phyloP scores from a whole-genome alignment of 2,329 filamentous ascomycete species.

The Neopestalotiopsis rosae region DNA sequence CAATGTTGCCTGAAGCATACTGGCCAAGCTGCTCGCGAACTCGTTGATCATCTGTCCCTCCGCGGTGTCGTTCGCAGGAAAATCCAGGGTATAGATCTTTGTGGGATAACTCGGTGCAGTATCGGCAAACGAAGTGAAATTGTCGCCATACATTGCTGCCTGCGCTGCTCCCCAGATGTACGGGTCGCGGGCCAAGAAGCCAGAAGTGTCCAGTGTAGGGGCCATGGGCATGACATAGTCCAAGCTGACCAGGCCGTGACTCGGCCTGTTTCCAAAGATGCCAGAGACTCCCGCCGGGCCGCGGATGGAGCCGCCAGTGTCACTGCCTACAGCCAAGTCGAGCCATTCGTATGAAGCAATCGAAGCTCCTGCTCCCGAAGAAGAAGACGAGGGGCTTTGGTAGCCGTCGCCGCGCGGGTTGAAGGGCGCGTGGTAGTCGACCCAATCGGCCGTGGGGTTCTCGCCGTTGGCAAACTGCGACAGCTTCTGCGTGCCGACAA shows the following conservation, averaged over 20 bases:
- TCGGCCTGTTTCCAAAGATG: neutral
- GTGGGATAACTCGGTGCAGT: constrained; percentile 33
- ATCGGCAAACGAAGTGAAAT: constrained; percentile 36
- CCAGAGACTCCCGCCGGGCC: neutral
- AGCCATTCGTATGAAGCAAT: constrained; percentile 5
- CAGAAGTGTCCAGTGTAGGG: neutral
- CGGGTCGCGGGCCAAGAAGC: neutral
- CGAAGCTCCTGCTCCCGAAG: neutral
- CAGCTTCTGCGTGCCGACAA: constrained; percentile 1
- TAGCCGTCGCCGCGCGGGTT: constrained; percentile 7
- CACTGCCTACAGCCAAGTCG: neutral
- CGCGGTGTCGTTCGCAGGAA: constrained; percentile 26
- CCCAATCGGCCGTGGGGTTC: constrained; percentile 1
- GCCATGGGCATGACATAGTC: neutral
- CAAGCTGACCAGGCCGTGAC: neutral
- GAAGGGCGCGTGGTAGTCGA: constrained; percentile 3
- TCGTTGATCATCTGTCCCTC: constrained; percentile 29
- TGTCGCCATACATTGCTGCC: constrained; percentile 37
- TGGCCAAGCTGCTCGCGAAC: constrained; percentile 35
- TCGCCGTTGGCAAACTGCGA: constrained; percentile 1
- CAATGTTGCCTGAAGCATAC: constrained; percentile 30
- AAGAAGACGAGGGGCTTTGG: neutral
- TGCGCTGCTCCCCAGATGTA: neutral
- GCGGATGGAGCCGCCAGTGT: neutral
- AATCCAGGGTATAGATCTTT: constrained; percentile 36